Percentiles rank a stretch among this genome's conserved stretches.
Conservation (phyloP, 768 basidiomycete species). For the Naganishia randhawae region DNA sequence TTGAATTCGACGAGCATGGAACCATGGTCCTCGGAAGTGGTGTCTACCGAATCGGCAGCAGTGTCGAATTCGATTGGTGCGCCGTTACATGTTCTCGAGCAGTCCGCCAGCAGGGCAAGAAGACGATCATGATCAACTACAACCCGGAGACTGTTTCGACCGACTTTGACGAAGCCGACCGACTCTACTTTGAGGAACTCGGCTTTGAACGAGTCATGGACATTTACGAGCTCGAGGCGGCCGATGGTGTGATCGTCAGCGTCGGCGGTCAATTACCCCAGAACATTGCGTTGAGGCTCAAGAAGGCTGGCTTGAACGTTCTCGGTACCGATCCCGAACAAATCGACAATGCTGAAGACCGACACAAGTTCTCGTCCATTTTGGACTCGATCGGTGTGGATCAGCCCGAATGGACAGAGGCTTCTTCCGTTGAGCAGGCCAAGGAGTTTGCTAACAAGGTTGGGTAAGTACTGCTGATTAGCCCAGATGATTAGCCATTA, state of each 20-base stretch:
- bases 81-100: conserved; percentile 97
- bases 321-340: conserved; percentile 91
- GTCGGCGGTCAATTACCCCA: conserved; percentile 98
- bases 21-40: conserved; percentile 99
- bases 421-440: conserved; percentile 78
- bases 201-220: conserved; percentile 99
- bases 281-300: conserved; percentile 94
- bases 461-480: conserved; percentile 55
- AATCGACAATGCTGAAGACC: conserved; percentile 96
- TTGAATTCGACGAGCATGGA: conserved; percentile 90
- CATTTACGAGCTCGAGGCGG: conserved; percentile 92
- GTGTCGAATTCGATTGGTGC: conserved; percentile 99
- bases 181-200: conserved; percentile 96
- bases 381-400: conserved; percentile 92
- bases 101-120: conserved; percentile 84
- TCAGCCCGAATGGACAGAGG: conserved; percentile 94
- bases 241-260: conserved; percentile 90
- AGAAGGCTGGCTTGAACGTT: conserved; percentile 83
- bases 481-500: background rate
- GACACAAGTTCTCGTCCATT: conserved; percentile 97
- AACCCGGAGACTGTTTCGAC: conserved; percentile 99
- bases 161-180: conserved; percentile 98
- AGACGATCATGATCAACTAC: conserved; percentile 99
- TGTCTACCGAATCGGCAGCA: conserved; percentile 96
- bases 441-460: conserved; percentile 86